Percentiles rank a stretch among this genome's conserved stretches.
Conservation (phyloP, 2,329 filamentous ascomycete species). For the Phaeosphaeria sp. region DNA sequence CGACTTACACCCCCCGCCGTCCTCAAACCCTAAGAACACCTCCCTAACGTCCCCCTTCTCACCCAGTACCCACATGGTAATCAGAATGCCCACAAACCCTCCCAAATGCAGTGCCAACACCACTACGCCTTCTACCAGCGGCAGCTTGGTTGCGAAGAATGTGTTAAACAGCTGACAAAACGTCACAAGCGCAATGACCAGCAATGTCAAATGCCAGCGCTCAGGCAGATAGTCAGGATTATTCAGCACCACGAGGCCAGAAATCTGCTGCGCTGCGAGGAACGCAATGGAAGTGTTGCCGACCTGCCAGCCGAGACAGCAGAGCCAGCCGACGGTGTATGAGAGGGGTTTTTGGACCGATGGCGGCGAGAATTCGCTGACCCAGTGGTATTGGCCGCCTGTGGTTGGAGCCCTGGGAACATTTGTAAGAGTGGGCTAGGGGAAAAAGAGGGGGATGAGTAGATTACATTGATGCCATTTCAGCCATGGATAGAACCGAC, state of each 20-base stretch:
- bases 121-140: constrained; percentile 9
- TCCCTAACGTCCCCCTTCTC: constrained; percentile 44
- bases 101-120: constrained; percentile 53
- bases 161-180: constrained; percentile 50
- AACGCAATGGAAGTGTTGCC: constrained; percentile 52
- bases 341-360: constrained; percentile 37
- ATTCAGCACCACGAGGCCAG: constrained; percentile 45
- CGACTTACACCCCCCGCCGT: constrained; percentile 49
- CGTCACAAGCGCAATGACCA: constrained; percentile 51
- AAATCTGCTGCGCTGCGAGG: constrained; percentile 51
- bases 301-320: constrained; percentile 55
- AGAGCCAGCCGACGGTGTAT: constrained; percentile 43
- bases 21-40: constrained; percentile 55
- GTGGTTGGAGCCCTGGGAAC: constrained; percentile 34
- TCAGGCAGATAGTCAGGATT: constrained; percentile 47
- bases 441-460: background rate
- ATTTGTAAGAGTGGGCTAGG: too few relatives aligned
- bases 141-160: constrained; percentile 48
- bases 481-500: constrained; percentile 10
- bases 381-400: constrained; percentile 43
- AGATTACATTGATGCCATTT: constrained; percentile 21
- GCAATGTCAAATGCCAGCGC: constrained; percentile 56
- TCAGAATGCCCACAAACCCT: constrained; percentile 58
- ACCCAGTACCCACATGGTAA: constrained; percentile 35
- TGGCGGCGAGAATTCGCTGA: constrained; percentile 47